phyloP scores from a whole-genome alignment of 2,329 filamentous ascomycete species.

The Apiospora hydei region DNA sequence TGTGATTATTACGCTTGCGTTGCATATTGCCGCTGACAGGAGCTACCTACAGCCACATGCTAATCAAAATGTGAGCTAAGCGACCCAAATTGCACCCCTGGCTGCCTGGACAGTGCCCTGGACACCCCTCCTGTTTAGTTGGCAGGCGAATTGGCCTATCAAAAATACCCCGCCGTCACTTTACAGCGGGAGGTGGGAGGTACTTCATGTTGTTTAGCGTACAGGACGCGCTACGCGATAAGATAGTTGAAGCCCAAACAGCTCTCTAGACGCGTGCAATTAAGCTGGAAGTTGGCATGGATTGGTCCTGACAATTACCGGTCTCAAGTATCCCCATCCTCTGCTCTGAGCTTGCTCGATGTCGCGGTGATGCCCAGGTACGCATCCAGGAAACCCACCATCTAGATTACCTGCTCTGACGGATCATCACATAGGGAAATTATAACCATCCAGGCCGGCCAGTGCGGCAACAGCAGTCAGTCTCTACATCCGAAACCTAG shows the following conservation, averaged over 20 bases:
- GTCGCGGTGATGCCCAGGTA: constrained; percentile 40
- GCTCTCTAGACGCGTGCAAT: constrained; percentile 29
- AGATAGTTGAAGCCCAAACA: constrained; percentile 21
- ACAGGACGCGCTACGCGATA: constrained; percentile 23
- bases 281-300: not conserved
- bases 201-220: not conserved
- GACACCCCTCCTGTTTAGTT: not conserved
- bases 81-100: not conserved
- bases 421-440: constrained; percentile 75
- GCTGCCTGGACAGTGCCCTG: not conserved
- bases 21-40: not conserved
- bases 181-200: not conserved
- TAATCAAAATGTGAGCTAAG: not conserved
- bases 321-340: constrained; percentile 19
- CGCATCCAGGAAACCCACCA: not conserved
- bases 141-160: not conserved
- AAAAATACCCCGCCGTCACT: constrained; percentile 2
- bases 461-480: constrained; percentile 99
- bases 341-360: constrained; percentile 26
- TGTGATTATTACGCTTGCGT: constrained; percentile 9
- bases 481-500: constrained; percentile 40
- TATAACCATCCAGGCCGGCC: constrained; percentile 98
- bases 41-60: not conserved
- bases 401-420: not conserved
- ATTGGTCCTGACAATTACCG: constrained; percentile 1